phyloP scores from a whole-genome alignment of 1,284 basidiomycete species.

The Filobasidium uniguttulatum region DNA sequence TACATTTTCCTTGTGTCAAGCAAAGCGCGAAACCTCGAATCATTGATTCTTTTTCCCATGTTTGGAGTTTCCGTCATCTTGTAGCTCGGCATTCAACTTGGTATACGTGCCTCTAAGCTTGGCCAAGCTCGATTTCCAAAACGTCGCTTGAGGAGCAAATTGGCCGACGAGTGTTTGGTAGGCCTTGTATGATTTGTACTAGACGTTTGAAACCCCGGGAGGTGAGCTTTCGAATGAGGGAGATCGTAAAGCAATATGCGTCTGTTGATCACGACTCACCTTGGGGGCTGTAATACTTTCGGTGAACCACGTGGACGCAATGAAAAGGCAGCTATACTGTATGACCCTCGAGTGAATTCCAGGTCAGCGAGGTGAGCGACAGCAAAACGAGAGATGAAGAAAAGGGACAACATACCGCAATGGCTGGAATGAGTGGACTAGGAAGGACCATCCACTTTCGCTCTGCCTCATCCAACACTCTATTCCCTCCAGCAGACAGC shows the following conservation, averaged over 20 bases:
- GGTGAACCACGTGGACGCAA: slow-evolving; percentile 59
- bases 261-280: slow-evolving; percentile 19
- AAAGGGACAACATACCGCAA: slow-evolving; percentile 27
- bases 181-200: slow-evolving; percentile 58
- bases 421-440: slow-evolving; percentile 22
- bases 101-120: background rate
- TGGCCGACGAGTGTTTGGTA: slow-evolving; percentile 71
- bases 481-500: slow-evolving; percentile 19
- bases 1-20: no score
- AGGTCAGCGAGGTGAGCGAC: slow-evolving; percentile 19
- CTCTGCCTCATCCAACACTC: slow-evolving; percentile 39
- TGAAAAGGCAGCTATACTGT: slow-evolving; percentile 47
- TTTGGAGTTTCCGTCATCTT: no score
- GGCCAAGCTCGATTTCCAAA: slow-evolving; percentile 18
- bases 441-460: slow-evolving; percentile 17
- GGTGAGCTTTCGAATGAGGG: no score
- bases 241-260: background rate
- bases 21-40: no score
- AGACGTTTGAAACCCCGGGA: background rate
- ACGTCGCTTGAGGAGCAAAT: slow-evolving; percentile 52
- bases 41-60: no score
- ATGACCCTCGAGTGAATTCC: slow-evolving; percentile 33
- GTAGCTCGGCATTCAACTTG: no score
- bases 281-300: slow-evolving; percentile 64
- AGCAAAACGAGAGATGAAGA: slow-evolving; percentile 2